Evolutionary conservation across 108 stramenopile species (phyloP).

Genomic region (Schizochytrium sp.): DNA sequence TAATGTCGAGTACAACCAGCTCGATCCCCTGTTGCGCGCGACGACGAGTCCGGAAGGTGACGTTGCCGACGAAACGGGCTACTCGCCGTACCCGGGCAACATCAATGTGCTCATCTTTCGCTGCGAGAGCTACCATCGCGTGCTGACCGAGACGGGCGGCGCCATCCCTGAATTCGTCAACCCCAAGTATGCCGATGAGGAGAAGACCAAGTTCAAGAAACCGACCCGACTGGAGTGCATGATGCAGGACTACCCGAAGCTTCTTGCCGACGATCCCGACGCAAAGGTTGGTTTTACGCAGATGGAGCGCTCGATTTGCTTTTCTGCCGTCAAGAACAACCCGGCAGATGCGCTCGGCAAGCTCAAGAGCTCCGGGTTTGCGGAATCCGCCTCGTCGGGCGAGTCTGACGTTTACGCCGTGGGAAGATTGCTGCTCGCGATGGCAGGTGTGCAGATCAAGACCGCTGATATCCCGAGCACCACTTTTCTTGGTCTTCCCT

Average conservation of each 20-base stretch:
- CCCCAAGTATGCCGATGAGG: constrained; percentile 89
- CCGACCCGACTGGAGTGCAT: constrained; percentile 98
- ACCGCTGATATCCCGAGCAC: constrained; percentile 38
- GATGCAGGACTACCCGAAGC: constrained; percentile 98
- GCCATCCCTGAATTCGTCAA: constrained; percentile 97
- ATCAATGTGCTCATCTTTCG: constrained; percentile 88
- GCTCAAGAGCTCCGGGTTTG: constrained; percentile 68
- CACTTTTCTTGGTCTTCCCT: constrained; percentile 56
- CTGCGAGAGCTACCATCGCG: constrained; percentile 68
- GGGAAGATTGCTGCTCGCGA: constrained; percentile 51
- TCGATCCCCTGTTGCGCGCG: constrained; percentile 81
- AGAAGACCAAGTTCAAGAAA: constrained; percentile 88
- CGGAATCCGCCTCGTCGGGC: constrained; percentile 77
- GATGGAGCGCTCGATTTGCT: constrained; percentile 69
- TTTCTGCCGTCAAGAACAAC: constrained; percentile 85
- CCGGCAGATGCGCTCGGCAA: constrained; percentile 66
- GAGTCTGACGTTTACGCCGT: constrained; percentile 78
- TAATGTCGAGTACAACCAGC: constrained; percentile 99
- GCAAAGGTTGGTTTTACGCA: constrained; percentile 88
- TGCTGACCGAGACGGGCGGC: constrained; percentile 63
- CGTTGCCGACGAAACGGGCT: constrained; percentile 81
- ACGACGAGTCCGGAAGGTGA: constrained; percentile 77
- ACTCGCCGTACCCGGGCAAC: constrained; percentile 92
- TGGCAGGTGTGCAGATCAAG: constrained; percentile 51
- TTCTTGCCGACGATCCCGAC: constrained; percentile 50